These are phyloP conservation scores for Chrysochromulina parva DNA, from an alignment of 78 protist species.

Conservation along the genomic window DNA sequence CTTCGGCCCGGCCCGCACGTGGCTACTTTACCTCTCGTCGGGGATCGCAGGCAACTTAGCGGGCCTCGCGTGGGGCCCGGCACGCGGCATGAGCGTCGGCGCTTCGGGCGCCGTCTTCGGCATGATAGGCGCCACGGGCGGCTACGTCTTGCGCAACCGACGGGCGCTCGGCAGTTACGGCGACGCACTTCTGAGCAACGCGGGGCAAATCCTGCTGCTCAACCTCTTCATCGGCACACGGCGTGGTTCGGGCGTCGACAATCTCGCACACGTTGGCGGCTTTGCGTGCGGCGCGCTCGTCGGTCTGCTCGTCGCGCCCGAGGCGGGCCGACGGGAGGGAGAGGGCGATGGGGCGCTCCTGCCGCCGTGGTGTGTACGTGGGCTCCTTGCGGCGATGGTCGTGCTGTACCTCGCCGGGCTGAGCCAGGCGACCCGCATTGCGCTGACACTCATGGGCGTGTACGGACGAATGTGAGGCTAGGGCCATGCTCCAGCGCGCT, in stretches of 20 bases:
- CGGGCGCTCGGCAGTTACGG: background rate
- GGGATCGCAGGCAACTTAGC: background rate
- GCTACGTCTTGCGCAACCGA: background rate
- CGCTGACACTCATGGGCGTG: too few species aligned
- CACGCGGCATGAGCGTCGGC: background rate
- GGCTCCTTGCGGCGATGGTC: too few species aligned
- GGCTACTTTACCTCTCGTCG: background rate
- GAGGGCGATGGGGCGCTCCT: too few species aligned
- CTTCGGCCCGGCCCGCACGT: background rate
- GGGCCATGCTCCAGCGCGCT: too few species aligned
- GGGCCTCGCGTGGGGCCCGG: background rate
- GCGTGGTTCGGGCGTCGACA: slow-evolving; percentile 14
- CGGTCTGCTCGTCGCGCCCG: background rate
- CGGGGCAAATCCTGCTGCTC: background rate
- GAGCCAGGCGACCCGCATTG: too few species aligned
- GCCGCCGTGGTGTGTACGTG: too few species aligned
- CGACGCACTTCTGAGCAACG: background rate
- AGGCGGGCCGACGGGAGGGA: too few species aligned
- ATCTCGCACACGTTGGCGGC: slow-evolving; percentile 9
- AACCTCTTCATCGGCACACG: background rate
- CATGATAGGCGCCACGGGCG: background rate
- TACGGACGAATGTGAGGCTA: too few species aligned
- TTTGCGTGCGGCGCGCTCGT: background rate
- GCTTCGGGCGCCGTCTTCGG: slow-evolving; percentile 10
- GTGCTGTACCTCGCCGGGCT: too few species aligned